Base-by-base conservation (phyloP, 305 asterid genomes). In the Ajuga reptans region DNA sequence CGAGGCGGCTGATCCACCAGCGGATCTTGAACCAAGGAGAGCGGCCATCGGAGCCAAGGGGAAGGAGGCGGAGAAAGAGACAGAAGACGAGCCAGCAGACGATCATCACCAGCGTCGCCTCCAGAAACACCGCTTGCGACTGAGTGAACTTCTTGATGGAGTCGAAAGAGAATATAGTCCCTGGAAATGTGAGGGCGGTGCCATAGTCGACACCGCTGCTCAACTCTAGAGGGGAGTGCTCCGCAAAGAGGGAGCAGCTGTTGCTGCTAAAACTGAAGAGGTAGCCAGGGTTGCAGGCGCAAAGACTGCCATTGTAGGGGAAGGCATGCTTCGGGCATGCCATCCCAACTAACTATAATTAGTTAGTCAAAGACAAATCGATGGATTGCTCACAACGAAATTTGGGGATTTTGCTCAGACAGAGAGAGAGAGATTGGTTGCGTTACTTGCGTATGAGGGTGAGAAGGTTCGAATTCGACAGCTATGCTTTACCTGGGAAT, bases 1-100 rank as follows among this genome's bases (percentile, higher is more conserved):
- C 98, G 34, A 90, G 87, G 41, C 97, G 97, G 80, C 97, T 90
- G 64, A 92, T 83, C 90, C 90, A 86, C 98, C 98, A 92, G 10
- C 98, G 87, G 77, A 90, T 79, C 86, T 66, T 84, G 81, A 90
- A 92, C 93, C 84, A 83, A 11, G 62, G 63, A 1, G 95, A 85
- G 45, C 88, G 81, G 41, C 92, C 96, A 42, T 92, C 87, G 29
- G 84, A 57, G 60, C 87, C 81, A 3, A 87, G 81, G 9, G 92
- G 90, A 33, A 81, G 71, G 18, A 80, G 4, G 52, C 98, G 89
- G 46, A 85, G 74, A 68, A 82, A 6, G 72, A 88, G 76, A 86
- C 98, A 92, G 75, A 89, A 88, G 42, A 72, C 74, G 7, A 92
- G 77, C 98, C 98, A 92, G 57, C 64, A 64, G 52, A 87, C 78